Percentiles rank a stretch among this genome's conserved stretches.
These are phyloP conservation scores for Fusarium chaquense DNA, from an alignment of 2,329 filamentous ascomycete genomes.

Conservation along the genomic window DNA sequence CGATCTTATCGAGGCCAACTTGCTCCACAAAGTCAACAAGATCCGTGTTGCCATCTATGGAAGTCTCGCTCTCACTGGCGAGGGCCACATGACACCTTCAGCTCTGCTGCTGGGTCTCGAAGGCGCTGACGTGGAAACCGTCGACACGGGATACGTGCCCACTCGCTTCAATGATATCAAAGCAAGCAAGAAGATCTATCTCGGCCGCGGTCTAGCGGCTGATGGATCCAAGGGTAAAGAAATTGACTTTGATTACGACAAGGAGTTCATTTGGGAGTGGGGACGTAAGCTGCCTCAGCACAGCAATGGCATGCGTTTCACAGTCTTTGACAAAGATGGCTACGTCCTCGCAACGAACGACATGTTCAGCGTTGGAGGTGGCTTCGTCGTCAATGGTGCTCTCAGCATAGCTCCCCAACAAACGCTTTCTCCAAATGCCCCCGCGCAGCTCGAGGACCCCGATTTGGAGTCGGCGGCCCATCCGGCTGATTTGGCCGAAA, in stretches of 20 bases:
- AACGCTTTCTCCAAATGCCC: constrained; percentile 25
- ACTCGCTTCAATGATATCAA: constrained; percentile 61
- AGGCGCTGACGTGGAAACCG: constrained; percentile 62
- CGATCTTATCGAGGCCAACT: constrained; percentile 59
- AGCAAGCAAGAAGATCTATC: constrained; percentile 56
- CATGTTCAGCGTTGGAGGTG: constrained; percentile 65
- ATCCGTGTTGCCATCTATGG: constrained; percentile 64
- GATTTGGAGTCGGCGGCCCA: constrained; percentile 47
- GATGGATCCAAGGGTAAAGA: constrained; percentile 56
- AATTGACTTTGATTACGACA: constrained; percentile 62
- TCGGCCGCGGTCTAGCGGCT: constrained; percentile 57
- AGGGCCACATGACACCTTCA: constrained; percentile 65
- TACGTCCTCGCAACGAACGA: constrained; percentile 62
- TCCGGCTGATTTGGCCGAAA: constrained; percentile 63
- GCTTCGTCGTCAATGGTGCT: constrained; percentile 64
- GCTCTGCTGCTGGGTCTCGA: constrained; percentile 63
- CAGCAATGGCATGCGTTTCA: constrained; percentile 65
- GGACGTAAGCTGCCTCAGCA: constrained; percentile 63
- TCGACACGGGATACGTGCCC: constrained; percentile 63
- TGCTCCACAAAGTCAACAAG: constrained; percentile 60
- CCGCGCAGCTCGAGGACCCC: constrained; percentile 23
- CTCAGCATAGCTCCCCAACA: constrained; percentile 56
- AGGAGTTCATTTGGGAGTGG: constrained; percentile 65
- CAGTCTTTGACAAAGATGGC: constrained; percentile 62
- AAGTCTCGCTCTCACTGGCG: constrained; percentile 63